A percentile compares a stretch with the other conserved stretches of the same genome.
Evolutionary conservation across 2,329 filamentous ascomycete genomes (phyloP).

Genomic region (Aureobasidium zeae): DNA sequence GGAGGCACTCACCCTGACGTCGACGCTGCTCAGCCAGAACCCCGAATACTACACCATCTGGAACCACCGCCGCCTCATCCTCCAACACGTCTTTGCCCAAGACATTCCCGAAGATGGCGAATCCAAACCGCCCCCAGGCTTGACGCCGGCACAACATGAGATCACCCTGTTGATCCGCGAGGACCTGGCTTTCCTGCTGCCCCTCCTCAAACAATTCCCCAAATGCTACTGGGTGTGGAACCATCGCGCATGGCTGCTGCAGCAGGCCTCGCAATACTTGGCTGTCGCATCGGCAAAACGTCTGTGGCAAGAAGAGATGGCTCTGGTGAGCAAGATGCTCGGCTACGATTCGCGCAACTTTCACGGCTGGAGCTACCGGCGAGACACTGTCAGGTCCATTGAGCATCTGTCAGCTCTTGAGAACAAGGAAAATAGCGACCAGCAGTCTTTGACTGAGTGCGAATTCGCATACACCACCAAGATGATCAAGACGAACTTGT

Average conservation of each 20-base stretch:
- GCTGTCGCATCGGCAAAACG: slow-evolving; percentile 46
- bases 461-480: slow-evolving; percentile 87
- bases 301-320: slow-evolving; percentile 79
- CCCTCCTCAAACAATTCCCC: slow-evolving; percentile 72
- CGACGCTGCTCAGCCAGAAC: slow-evolving; percentile 63
- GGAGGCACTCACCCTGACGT: slow-evolving; percentile 55
- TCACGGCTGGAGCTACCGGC: slow-evolving; percentile 89
- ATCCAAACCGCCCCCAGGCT: slow-evolving; percentile 20
- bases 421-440: slow-evolving; percentile 27
- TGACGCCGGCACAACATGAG: slow-evolving; percentile 28
- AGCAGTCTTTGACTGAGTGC: slow-evolving; percentile 56
- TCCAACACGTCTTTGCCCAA: slow-evolving; percentile 52
- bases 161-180: slow-evolving; percentile 51
- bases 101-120: slow-evolving; percentile 26
- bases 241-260: slow-evolving; percentile 76
- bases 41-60: slow-evolving; percentile 87
- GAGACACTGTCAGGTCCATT: slow-evolving; percentile 65
- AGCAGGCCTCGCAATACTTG: slow-evolving; percentile 59
- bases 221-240: slow-evolving; percentile 99
- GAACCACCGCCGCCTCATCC: slow-evolving; percentile 71
- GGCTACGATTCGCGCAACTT: slow-evolving; percentile 81
- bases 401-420: slow-evolving; percentile 43
- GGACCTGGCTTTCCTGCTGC: slow-evolving; percentile 75
- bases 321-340: slow-evolving; percentile 79
- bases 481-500: slow-evolving; percentile 77